A percentile compares a stretch with the other conserved stretches of the same genome.
These are phyloP conservation scores for Rhizophora mangle DNA, from an alignment of 345 rosid genomes.

Conservation along the genomic window DNA sequence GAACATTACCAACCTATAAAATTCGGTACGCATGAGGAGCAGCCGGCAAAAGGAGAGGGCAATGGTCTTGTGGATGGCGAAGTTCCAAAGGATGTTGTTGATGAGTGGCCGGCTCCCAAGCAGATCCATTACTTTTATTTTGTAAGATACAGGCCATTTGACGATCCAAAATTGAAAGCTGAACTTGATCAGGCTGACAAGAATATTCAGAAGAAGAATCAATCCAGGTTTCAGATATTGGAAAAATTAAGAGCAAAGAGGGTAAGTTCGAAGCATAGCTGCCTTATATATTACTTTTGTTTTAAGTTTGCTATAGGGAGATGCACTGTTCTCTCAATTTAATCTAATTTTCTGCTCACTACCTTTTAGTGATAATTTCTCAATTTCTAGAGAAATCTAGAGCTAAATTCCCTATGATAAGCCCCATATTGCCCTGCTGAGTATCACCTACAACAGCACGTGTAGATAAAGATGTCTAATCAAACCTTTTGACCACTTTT, in stretches of 20 bases:
- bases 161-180: slow-evolving; percentile 61
- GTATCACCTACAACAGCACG: too few relatives aligned
- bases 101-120: slow-evolving; percentile 77
- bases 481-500: too few relatives aligned
- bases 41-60: slow-evolving; percentile 39
- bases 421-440: too few relatives aligned
- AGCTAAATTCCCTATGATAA: not conserved
- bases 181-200: slow-evolving; percentile 63
- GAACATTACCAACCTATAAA: slow-evolving; percentile 38
- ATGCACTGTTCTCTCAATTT: not conserved
- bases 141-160: slow-evolving; percentile 44
- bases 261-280: slow-evolving; percentile 38
- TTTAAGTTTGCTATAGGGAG: not conserved
- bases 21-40: slow-evolving; percentile 60
- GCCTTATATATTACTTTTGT: not conserved
- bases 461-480: not conserved
- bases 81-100: slow-evolving; percentile 59
- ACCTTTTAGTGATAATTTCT: not conserved
- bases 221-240: slow-evolving; percentile 35
- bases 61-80: slow-evolving; percentile 35
- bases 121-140: slow-evolving; percentile 65
- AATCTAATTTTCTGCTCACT: not conserved
- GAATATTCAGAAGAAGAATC: slow-evolving; percentile 50
- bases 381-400: not conserved
- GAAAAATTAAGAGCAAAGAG: slow-evolving; percentile 54